Base-by-base conservation (phyloP, 768 basidiomycete species). In the Trametes punicea region DNA sequence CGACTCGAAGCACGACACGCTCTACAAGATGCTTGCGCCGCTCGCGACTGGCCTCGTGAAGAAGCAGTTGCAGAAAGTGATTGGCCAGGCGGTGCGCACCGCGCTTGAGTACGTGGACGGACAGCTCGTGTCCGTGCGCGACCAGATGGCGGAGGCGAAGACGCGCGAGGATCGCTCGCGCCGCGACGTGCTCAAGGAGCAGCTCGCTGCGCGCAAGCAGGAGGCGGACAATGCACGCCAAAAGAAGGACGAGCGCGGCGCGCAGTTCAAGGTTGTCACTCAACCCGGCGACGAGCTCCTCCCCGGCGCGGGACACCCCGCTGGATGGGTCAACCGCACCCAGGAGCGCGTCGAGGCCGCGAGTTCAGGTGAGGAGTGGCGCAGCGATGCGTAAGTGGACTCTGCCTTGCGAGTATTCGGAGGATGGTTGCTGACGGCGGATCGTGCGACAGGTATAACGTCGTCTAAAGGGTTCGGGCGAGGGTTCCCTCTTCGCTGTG, bases 41-140 rank as follows among this genome's bases (percentile, higher is more conserved):
- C 78, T 93, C 40, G 89, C 89, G 20, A 91, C 84, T 2, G 82
- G 81, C 6, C 74, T 97, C 45, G 84, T 98, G 64, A 95, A 94
- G 81, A 81, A 77, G 65, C 87, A 84, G 64, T 77, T 88, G 65
- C 74, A 80, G 68, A 79, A 75, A 65, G 86, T 80, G 3, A 71
- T 85, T 34, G 71, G 74, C 41, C 84, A 83, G 51, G 85, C 85
- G 7, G 82, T 98, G 53, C 79, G 75, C 50, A 90, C 90, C 16
- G 91, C 84, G 3, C 73, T 98, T 61, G 93, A 92, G 70, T 90
- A 93, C 63, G 74, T 93, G 44, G 93, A 98, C 66, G 88, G 87
- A n/a, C 91, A 95, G 74, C 81, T 98, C 20, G 87, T 91, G 29
- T 77, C 81, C 18, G 91, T 98, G 46, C 76, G 90, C 26, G 86